phyloP scores from a whole-genome alignment of 139 green algal species.

The Limnomonas spitsbergensis region DNA sequence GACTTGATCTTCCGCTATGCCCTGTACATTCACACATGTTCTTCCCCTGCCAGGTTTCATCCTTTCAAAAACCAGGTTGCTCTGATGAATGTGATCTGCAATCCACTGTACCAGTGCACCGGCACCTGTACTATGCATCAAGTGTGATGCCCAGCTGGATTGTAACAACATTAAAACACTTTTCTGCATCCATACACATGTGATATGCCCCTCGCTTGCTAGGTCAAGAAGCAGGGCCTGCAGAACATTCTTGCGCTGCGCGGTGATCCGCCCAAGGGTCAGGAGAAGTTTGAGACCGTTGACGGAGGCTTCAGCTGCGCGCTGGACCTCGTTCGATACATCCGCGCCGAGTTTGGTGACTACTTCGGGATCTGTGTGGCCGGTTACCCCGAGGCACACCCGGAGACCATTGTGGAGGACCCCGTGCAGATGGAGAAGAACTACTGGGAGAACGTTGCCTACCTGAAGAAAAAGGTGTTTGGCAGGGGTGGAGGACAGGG shows the following conservation, averaged over 20 bases:
- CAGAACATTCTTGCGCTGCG: constrained; percentile 93
- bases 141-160: no score
- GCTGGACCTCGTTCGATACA: constrained; percentile 93
- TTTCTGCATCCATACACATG: no score
- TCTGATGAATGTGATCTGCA: no score
- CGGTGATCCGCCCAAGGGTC: constrained; percentile 90
- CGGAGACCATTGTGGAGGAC: constrained; percentile 87
- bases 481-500: not conserved
- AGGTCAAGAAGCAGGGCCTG: constrained; percentile 82
- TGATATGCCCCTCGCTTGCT: not conserved
- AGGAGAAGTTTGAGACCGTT: constrained; percentile 81
- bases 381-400: constrained; percentile 95
- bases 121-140: no score
- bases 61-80: no score
- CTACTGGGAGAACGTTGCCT: constrained; percentile 85
- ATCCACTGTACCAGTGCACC: no score
- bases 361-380: constrained; percentile 93
- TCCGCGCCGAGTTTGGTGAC: constrained; percentile 83
- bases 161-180: no score
- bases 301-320: constrained; percentile 92
- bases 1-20: no score
- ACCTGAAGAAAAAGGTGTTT: constrained; percentile 91
- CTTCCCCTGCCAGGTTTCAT: no score
- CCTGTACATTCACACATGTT: no score
- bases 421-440: constrained; percentile 60